These are phyloP conservation scores for Senecio squalidus DNA, from an alignment of 140 eudicot genomes.

Conservation along the genomic window DNA sequence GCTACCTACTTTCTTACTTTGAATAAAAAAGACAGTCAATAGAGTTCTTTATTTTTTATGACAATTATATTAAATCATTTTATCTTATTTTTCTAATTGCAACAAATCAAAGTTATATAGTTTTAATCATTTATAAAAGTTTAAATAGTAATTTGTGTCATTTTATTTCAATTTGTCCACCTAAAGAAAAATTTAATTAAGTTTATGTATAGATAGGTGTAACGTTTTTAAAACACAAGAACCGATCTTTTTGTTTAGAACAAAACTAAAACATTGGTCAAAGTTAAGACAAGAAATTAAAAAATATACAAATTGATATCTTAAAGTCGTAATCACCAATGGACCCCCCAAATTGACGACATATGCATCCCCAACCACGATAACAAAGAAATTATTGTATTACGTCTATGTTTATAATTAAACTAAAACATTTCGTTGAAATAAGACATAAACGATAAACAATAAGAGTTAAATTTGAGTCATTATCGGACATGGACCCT, in stretches of 20 bases:
- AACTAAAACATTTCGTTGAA: not conserved
- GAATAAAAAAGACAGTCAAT: not conserved
- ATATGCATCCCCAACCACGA: slow-evolving; percentile 12
- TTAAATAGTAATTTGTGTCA: too few species aligned
- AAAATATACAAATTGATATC: not conserved
- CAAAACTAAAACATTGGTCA: too few species aligned
- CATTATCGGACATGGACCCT: not conserved
- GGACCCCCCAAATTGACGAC: slow-evolving; percentile 5
- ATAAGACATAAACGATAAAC: not conserved
- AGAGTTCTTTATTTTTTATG: not conserved
- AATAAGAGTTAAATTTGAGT: not conserved
- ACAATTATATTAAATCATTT: not conserved
- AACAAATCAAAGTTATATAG: too few species aligned
- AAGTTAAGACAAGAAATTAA: too few species aligned
- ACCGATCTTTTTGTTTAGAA: too few species aligned
- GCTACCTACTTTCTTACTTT: not conserved
- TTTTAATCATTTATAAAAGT: too few species aligned
- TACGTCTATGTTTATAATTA: not conserved
- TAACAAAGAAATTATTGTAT: not conserved
- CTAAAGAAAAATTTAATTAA: too few species aligned
- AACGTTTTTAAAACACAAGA: too few species aligned
- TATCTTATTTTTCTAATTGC: too few species aligned
- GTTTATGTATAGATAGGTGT: too few species aligned
- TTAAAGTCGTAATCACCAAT: not conserved
- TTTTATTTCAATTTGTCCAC: too few species aligned